phyloP scores from a whole-genome alignment of 2,329 filamentous ascomycete species.

The Lecanoromycetidae sp. region DNA sequence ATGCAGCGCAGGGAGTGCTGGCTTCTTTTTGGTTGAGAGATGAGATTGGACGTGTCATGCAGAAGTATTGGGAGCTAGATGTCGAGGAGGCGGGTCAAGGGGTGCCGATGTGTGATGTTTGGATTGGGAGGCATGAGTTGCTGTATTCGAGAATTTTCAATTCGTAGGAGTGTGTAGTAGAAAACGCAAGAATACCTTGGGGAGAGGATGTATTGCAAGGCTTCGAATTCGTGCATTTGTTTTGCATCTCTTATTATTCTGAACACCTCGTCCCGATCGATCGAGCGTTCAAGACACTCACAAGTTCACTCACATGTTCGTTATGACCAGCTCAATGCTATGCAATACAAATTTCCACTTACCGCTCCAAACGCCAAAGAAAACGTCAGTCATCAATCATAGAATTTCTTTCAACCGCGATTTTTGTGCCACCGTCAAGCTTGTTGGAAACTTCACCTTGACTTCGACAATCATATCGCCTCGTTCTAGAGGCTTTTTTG shows the following conservation, averaged over 20 bases:
- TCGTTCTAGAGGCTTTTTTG: conserved; percentile 72
- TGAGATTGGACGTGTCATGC: conserved; percentile 39
- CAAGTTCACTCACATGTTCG: neutral
- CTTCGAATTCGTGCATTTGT: too few relatives aligned
- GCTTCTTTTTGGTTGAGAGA: conserved; percentile 41
- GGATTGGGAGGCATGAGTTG: conserved; percentile 53
- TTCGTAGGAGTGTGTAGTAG: too few relatives aligned
- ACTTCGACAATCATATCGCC: conserved; percentile 84
- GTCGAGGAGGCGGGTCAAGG: conserved; percentile 45
- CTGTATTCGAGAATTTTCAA: conserved; percentile 58
- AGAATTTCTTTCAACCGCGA: conserved; percentile 67
- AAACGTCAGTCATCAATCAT: conserved; percentile 23
- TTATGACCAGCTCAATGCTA: neutral
- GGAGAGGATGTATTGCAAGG: too few relatives aligned
- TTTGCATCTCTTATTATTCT: too few relatives aligned
- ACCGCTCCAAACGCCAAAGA: neutral
- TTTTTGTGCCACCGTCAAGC: conserved; percentile 67
- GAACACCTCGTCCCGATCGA: too few relatives aligned
- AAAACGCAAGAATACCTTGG: too few relatives aligned
- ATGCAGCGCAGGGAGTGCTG: conserved; percentile 49
- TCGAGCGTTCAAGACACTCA: too few relatives aligned
- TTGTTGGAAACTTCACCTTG: conserved; percentile 83
- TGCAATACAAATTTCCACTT: too few relatives aligned
- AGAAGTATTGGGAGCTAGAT: conserved; percentile 35
- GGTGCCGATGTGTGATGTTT: conserved; percentile 51